Conservation (phyloP, 176 grass and related monocot genomes). For the Triticum aestivum region IWGSC_CS_RefSeq_v2.1 NC_057812.1:77421778-77422277, state of each 20-base stretch:
- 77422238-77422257: conserved; percentile 44
- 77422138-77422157: conserved; percentile 25
- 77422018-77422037: background rate
- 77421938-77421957: background rate
- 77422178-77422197: conserved; percentile 65
- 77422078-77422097: conserved; percentile 13
- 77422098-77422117: conserved; percentile 34
- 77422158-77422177: conserved; percentile 15
- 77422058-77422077: background rate
- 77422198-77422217: conserved; percentile 99
- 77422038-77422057: background rate
- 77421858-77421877: background rate
- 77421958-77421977: background rate
- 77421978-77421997: background rate
- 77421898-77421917: background rate
- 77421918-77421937: background rate
- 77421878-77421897: too few species aligned
- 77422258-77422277: too few species aligned
- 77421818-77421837: too few species aligned
- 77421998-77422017: conserved; percentile 17
- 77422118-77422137: conserved; percentile 60
- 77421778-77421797: background rate
- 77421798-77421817: too few species aligned
- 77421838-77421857: background rate
- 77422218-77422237: conserved; percentile 91